These are phyloP conservation scores for Cryphonectria naterciae DNA, from an alignment of 2,329 filamentous ascomycete species.

Conservation along the genomic window DNA sequence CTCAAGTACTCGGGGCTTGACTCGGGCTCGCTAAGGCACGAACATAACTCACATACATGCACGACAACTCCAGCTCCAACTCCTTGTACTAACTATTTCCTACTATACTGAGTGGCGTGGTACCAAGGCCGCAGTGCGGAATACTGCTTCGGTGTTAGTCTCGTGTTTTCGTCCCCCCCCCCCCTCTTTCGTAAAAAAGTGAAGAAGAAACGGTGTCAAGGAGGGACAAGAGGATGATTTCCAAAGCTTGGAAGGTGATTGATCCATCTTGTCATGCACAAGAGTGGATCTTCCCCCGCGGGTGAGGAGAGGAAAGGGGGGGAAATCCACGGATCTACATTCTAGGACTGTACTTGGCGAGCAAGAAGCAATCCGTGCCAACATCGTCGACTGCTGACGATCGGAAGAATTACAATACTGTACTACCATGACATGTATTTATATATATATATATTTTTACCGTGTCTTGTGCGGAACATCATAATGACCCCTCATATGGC, in stretches of 20 bases:
- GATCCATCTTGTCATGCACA: not conserved
- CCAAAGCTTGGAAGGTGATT: not conserved
- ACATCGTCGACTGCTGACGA: not conserved
- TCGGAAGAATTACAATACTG: not conserved
- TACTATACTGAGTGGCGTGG: not conserved
- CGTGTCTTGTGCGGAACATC: not conserved
- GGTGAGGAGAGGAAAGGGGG: not conserved
- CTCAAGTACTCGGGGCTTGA: not conserved
- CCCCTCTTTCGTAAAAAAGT: not conserved
- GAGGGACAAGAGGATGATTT: not conserved
- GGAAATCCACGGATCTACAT: not conserved
- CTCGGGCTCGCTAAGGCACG: not conserved
- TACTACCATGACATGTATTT: no score
- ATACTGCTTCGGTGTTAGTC: slow-evolving; percentile 1
- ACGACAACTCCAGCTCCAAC: not conserved
- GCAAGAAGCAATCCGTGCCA: not conserved
- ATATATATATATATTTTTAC: no score
- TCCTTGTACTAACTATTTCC: not conserved
- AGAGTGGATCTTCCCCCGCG: not conserved
- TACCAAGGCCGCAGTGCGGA: not conserved
- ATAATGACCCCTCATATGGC: not conserved
- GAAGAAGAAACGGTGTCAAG: no score
- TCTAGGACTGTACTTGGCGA: no score
- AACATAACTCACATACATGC: not conserved
- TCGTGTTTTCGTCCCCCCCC: not conserved